phyloP scores from a whole-genome alignment of 2,329 filamentous ascomycete genomes.

The Diaporthe batatas region DNA sequence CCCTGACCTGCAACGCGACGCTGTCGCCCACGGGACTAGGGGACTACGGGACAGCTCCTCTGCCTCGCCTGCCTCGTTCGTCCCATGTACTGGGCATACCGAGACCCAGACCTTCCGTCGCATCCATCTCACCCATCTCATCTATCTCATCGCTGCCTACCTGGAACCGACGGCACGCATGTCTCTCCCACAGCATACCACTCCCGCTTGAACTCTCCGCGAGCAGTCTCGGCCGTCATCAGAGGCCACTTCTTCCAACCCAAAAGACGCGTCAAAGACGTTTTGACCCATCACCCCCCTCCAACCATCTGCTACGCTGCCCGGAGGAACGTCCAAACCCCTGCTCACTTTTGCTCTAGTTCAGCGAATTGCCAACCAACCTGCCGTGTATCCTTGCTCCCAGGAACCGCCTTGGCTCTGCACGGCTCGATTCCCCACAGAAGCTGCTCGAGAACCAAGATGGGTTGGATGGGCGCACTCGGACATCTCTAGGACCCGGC shows the following conservation, averaged over 20 bases:
- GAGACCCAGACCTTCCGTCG: too few relatives aligned
- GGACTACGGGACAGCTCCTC: neutral
- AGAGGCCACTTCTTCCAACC: neutral
- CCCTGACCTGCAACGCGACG: constrained; percentile 31
- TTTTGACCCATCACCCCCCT: neutral
- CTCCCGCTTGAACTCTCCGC: neutral
- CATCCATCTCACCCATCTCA: neutral
- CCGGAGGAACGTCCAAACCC: neutral
- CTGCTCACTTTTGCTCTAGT: neutral
- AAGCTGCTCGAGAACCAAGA: too few relatives aligned
- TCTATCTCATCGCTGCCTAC: neutral
- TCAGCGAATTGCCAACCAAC: neutral
- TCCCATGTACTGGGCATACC: too few relatives aligned
- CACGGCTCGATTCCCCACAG: constrained; percentile 14
- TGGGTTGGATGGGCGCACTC: neutral
- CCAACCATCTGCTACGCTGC: neutral
- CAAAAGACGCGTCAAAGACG: constrained; percentile 18
- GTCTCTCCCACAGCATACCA: neutral
- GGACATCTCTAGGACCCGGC: neutral
- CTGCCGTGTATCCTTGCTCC: neutral
- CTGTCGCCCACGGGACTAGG: neutral
- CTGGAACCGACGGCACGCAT: neutral
- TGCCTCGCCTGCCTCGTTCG: neutral
- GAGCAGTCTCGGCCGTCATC: neutral
- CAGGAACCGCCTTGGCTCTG: neutral